Conservation (phyloP, 73 alveolate species). For the Tetrahymena borealis region DNA sequence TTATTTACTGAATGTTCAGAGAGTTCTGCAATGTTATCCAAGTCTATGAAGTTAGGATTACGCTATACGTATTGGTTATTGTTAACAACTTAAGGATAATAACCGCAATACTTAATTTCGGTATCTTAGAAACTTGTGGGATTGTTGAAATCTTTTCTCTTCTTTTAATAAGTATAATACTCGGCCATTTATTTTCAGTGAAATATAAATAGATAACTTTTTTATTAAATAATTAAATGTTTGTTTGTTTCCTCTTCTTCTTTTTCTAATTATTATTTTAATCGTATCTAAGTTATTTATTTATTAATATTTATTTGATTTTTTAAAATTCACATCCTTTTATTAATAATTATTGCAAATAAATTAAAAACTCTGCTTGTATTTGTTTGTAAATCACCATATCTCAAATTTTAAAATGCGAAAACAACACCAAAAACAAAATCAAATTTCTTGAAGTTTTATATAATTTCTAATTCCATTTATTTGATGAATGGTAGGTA, state of each 20-base stretch:
- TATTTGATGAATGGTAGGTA: no score
- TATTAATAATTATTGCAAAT: background rate
- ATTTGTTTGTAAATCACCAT: background rate
- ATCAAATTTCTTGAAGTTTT: background rate
- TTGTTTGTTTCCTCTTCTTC: background rate
- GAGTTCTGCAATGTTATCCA: constrained; percentile 75
- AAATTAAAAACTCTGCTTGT: no score
- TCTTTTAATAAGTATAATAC: constrained; percentile 64
- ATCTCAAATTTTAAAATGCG: background rate
- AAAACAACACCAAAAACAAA: background rate
- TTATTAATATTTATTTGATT: background rate
- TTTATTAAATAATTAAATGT: background rate
- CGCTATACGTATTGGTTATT: constrained; percentile 46
- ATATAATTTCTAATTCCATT: background rate
- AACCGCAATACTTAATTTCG: constrained; percentile 64
- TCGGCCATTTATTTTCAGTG: constrained; percentile 31
- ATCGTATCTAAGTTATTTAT: constrained; percentile 1
- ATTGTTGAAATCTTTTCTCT: constrained; percentile 80
- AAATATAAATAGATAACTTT: background rate
- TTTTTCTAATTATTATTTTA: background rate
- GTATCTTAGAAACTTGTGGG: constrained; percentile 76
- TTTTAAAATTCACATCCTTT: background rate
- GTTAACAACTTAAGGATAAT: constrained; percentile 19
- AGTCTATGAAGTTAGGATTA: constrained; percentile 65
- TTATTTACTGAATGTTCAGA: constrained; percentile 69